These are phyloP conservation scores for Chlorella sp. DNA, from an alignment of 139 green algal species.

Conservation along the genomic window DNA sequence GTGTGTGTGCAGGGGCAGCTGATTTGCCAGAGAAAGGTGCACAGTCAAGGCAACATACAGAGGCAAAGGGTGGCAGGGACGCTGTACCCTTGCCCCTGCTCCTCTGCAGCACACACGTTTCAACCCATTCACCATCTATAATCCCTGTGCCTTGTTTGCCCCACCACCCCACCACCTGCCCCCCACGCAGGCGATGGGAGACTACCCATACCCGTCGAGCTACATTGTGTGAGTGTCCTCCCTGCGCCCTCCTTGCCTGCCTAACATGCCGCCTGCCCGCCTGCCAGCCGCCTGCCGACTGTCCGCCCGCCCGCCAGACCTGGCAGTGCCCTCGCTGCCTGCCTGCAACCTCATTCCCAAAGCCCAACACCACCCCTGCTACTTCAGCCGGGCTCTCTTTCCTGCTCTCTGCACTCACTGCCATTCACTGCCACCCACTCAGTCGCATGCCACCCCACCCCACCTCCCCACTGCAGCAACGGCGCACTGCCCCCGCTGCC, in stretches of 20 bases:
- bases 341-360: background rate
- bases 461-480: constrained; percentile 25
- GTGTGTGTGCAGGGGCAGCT: no score
- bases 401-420: background rate
- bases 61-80: no score
- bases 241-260: background rate
- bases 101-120: no score
- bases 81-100: no score
- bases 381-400: background rate
- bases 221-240: constrained; percentile 4
- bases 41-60: no score
- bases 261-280: background rate
- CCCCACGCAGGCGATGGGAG: constrained; percentile 30
- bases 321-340: no score
- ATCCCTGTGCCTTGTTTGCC: background rate
- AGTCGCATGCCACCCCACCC: background rate
- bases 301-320: no score
- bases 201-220: constrained; percentile 59
- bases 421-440: background rate
- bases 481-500: constrained; percentile 49
- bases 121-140: background rate
- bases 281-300: no score
- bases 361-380: no score
- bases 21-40: no score
- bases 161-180: no score